phyloP scores from a whole-genome alignment of 768 basidiomycete genomes.

The Naganishia antarctica region DNA sequence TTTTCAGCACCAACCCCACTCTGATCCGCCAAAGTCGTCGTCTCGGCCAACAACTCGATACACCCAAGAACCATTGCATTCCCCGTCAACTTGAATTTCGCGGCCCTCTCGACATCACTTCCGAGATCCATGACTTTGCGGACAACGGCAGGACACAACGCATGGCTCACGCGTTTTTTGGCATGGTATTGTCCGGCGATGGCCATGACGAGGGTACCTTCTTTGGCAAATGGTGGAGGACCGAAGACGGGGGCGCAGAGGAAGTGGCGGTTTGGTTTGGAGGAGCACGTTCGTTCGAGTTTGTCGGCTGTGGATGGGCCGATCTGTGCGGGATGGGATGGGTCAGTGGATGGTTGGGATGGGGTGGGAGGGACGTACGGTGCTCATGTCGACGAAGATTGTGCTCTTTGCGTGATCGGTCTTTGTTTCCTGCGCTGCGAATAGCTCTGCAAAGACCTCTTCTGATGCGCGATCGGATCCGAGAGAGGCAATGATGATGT shows the following conservation, averaged over 20 bases:
- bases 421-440: constrained; percentile 58
- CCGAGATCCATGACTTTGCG: constrained; percentile 70
- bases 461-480: constrained; percentile 67
- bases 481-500: constrained; percentile 71
- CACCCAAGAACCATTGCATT: constrained; percentile 33
- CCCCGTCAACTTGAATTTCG: constrained; percentile 47
- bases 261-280: constrained; percentile 59
- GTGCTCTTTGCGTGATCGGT: constrained; percentile 52
- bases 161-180: constrained; percentile 71
- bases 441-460: constrained; percentile 61
- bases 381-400: constrained; percentile 81
- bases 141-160: constrained; percentile 74
- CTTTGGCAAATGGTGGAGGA: constrained; percentile 62
- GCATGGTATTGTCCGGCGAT: constrained; percentile 77
- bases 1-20: constrained; percentile 67
- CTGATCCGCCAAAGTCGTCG: constrained; percentile 79
- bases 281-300: constrained; percentile 64
- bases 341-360: constrained; percentile 53
- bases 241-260: constrained; percentile 73
- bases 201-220: constrained; percentile 63
- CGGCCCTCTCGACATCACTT: constrained; percentile 69
- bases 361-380: constrained; percentile 54
- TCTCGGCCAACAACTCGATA: constrained; percentile 73
- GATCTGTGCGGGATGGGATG: constrained; percentile 29
- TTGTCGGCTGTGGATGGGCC: constrained; percentile 48